phyloP scores from a whole-genome alignment of 225 moss, liverwort and hornwort species.

The Antitrichia curtipendula region DNA sequence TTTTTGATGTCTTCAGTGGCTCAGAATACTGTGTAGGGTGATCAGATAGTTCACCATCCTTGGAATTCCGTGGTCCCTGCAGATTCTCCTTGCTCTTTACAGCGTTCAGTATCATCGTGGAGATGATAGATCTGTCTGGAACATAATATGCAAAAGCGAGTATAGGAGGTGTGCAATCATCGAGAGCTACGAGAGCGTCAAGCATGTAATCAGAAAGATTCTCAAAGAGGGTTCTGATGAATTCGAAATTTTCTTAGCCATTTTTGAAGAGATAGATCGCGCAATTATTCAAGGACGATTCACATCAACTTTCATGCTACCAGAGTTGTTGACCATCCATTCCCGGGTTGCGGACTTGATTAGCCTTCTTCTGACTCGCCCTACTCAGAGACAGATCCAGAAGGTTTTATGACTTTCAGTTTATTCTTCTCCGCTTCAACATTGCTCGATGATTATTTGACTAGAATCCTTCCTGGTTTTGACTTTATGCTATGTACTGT shows the following conservation, averaged over 20 bases:
- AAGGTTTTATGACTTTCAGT: conserved; percentile 3
- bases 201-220: conserved; percentile 52
- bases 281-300: conserved; percentile 47
- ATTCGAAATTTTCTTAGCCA: conserved; percentile 31
- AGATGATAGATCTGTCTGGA: conserved; percentile 68
- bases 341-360: conserved; percentile 40
- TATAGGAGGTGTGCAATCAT: conserved; percentile 84
- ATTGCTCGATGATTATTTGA: neutral
- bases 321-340: conserved; percentile 52
- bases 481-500: neutral
- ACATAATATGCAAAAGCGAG: conserved; percentile 54
- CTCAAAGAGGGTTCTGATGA: conserved; percentile 44
- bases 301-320: conserved; percentile 55
- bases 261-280: conserved; percentile 72
- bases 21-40: neutral
- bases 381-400: conserved; percentile 31
- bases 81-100: conserved; percentile 68
- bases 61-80: conserved; percentile 1
- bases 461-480: neutral
- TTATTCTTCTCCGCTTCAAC: neutral
- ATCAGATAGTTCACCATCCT: neutral
- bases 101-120: conserved; percentile 49
- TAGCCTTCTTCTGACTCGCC: conserved; percentile 42
- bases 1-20: neutral
- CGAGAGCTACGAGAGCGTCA: conserved; percentile 70